Conservation (phyloP, 768 basidiomycete genomes). For the Kwoniella bestiolae region DNA sequence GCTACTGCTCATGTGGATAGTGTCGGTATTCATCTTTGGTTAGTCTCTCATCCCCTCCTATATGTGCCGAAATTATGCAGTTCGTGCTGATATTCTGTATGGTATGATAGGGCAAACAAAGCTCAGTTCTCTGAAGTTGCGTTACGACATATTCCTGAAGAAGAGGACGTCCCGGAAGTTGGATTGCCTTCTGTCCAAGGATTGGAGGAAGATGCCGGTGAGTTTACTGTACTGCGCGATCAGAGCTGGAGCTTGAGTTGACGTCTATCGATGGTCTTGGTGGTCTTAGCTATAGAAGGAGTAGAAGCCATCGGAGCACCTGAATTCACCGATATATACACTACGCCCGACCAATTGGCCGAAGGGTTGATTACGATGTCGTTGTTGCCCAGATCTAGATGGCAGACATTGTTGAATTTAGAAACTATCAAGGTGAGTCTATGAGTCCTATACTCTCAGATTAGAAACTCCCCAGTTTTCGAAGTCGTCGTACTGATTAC, state of each 20-base stretch:
- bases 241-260: neutral
- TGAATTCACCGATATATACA: constrained; percentile 70
- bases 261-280: neutral
- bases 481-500: constrained; percentile 3
- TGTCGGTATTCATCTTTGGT: constrained; percentile 95
- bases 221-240: constrained; percentile 26
- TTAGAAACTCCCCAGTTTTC: too few relatives aligned
- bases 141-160: constrained; percentile 76
- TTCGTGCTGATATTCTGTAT: constrained; percentile 4
- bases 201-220: constrained; percentile 77
- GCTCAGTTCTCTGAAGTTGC: constrained; percentile 89
- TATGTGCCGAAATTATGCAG: neutral
- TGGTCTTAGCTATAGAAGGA: constrained; percentile 67
- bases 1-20: constrained; percentile 94
- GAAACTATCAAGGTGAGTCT: constrained; percentile 82
- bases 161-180: constrained; percentile 68
- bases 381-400: constrained; percentile 84
- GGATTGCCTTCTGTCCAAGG: constrained; percentile 84
- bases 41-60: constrained; percentile 34
- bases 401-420: constrained; percentile 96
- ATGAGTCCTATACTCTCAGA: too few relatives aligned
- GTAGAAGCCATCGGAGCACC: constrained; percentile 68
- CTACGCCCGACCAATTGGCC: constrained; percentile 84
- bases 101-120: constrained; percentile 80
- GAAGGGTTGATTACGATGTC: constrained; percentile 93